Percentiles rank a stretch among this genome's conserved stretches.
phyloP scores from a whole-genome alignment of 768 basidiomycete genomes.

The Kwoniella newhampshirensis region DNA sequence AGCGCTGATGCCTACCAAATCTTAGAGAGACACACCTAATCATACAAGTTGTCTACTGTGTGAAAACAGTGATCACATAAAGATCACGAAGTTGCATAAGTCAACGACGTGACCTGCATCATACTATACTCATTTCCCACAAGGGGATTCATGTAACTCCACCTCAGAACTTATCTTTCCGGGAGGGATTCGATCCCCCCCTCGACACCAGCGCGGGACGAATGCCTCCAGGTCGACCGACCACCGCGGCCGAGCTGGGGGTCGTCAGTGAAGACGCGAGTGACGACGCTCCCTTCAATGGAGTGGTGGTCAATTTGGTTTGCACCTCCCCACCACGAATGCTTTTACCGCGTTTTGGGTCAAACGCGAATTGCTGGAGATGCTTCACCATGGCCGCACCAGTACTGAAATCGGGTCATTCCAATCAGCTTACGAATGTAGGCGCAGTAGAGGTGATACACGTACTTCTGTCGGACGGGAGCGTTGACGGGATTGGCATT shows the following conservation, averaged over 20 bases:
- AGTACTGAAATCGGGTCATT: not conserved
- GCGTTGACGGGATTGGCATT: not conserved
- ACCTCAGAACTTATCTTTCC: not conserved
- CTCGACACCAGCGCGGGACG: constrained; percentile 4
- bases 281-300: constrained; percentile 3
- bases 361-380: constrained; percentile 9
- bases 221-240: constrained; percentile 8
- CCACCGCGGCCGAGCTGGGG: not conserved
- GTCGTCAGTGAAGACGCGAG: constrained; percentile 4
- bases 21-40: no score
- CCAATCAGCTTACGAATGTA: not conserved
- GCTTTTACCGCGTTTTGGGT: not conserved
- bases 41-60: no score
- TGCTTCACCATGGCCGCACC: not conserved
- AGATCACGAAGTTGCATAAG: not conserved
- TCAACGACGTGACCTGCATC: no score
- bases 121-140: no score
- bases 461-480: not conserved
- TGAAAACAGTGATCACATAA: not conserved
- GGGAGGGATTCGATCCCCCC: constrained; percentile 3
- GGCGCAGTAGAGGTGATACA: not conserved
- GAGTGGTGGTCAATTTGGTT: constrained; percentile 1
- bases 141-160: no score
- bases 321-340: not conserved
- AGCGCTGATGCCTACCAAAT: no score